Base-by-base conservation (phyloP, 768 basidiomycete species). In the Auricularia sp. region DNA sequence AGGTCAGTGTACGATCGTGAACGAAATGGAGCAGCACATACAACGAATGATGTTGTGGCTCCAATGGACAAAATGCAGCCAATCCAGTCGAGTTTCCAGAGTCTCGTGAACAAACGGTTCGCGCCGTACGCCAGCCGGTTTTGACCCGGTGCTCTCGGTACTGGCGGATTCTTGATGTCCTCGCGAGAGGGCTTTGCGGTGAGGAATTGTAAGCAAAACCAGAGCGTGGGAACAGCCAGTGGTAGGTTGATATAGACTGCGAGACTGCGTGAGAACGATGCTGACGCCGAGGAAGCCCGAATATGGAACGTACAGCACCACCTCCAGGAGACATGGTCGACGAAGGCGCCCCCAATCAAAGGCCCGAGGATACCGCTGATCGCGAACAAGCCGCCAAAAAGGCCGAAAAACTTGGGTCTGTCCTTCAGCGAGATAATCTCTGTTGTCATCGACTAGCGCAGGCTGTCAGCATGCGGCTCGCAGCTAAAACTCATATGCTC, bases 281-380 rank as follows among this genome's bases (percentile, higher is more conserved):
- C 11, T 10, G 16, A 18, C 47, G 21, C 14, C 44, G 18, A 45
- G 18, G 44, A 45, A 45, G 18, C 18, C 10, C 18, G 44, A 45
- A 18, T 3, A 45, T 45, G 29, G 29, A 29, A 51, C 64, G 34
- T 37, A 58, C 54, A 75, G 64, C 72, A 74, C 75, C 75, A 76
- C 64, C 75, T 63, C 74, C 75, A 75, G 1, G 69, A 66, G n/a
- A 74, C 70, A 59, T 73, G 71, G 67, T 77, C 76, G 1, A 74
- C 70, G 59, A 76, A 73, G 2, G 74, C 73, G 44, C 76, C 75
- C 13, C 75, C 75, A 5, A 77, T 64, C 0, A 77, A 67, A 21
- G 76, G 75, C 11, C 75, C 76, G 34, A 75, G 64, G 44, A 77
- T 70, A 18, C 70, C 70, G 7, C 74, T 71, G 45, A 76, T 67